Evolutionary conservation across 1,284 basidiomycete species (phyloP).

Genomic region (Ganoderma resinaceum): DNA sequence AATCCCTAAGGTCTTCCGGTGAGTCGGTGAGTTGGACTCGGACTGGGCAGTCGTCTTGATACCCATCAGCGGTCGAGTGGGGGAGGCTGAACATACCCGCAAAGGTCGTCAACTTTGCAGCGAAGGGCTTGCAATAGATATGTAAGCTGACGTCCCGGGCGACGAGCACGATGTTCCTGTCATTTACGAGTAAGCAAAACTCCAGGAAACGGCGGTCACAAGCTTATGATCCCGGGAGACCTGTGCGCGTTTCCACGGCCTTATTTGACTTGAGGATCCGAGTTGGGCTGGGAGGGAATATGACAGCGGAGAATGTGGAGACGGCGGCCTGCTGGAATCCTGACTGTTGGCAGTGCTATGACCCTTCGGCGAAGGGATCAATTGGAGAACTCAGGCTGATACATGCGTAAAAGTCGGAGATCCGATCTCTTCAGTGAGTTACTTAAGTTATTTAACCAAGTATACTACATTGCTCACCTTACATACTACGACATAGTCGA

Average conservation of each 20-base stretch:
- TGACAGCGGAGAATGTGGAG: neutral
- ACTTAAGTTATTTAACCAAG: neutral
- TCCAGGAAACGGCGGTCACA: conserved; percentile 38
- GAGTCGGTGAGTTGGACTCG: conserved; percentile 28
- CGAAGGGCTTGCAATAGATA: conserved; percentile 73
- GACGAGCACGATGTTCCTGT: conserved; percentile 72
- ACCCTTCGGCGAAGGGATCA: neutral
- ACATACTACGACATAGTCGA: neutral
- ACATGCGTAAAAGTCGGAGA: neutral
- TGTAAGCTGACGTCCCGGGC: conserved; percentile 64
- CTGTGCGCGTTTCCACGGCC: neutral
- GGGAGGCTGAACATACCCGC: conserved; percentile 36
- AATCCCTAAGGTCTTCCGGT: conserved; percentile 10
- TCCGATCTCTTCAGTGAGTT: neutral
- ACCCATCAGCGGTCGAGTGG: conserved; percentile 14
- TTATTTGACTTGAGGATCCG: neutral
- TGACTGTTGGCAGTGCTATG: neutral
- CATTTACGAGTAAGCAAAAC: conserved; percentile 73
- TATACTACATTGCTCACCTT: neutral
- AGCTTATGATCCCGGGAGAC: neutral
- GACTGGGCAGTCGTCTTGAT: conserved; percentile 24
- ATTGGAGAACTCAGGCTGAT: neutral
- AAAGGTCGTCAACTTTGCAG: conserved; percentile 76
- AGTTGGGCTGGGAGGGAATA: neutral
- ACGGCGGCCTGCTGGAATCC: neutral